phyloP scores from a whole-genome alignment of 1,284 basidiomycete genomes.

The Trametes polyzona region DNA sequence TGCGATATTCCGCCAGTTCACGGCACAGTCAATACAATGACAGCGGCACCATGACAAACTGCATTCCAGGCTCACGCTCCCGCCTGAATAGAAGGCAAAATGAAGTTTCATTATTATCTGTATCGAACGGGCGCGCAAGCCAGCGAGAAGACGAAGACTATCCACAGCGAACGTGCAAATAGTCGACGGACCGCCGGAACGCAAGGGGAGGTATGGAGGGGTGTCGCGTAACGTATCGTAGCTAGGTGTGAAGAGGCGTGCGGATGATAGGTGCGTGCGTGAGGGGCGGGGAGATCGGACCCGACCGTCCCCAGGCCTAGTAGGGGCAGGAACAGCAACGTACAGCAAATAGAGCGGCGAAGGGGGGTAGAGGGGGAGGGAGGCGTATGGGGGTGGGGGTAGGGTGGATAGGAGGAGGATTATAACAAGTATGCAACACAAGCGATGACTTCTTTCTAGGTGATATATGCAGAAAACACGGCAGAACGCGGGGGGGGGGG shows the following conservation, averaged over 20 bases:
- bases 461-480: slow-evolving; percentile 19
- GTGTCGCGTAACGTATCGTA: slow-evolving; percentile 30
- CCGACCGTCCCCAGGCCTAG: too few species aligned
- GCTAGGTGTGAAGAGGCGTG: slow-evolving; percentile 15
- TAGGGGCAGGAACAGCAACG: not conserved
- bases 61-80: too few species aligned
- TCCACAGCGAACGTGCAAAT: slow-evolving; percentile 25
- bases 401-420: not conserved
- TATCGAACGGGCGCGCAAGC: slow-evolving; percentile 7
- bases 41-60: not conserved
- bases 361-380: not conserved
- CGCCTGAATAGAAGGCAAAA: not conserved
- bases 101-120: slow-evolving; percentile 17
- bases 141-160: slow-evolving; percentile 17
- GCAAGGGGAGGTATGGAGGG: slow-evolving; percentile 17
- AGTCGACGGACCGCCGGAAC: slow-evolving; percentile 20
- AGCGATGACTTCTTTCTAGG: slow-evolving; percentile 14
- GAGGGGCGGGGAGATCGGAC: too few species aligned
- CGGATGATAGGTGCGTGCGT: not conserved
- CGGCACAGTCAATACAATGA: not conserved
- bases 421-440: slow-evolving; percentile 18
- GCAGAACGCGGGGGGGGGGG: not conserved
- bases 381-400: not conserved
- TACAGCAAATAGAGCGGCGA: slow-evolving; percentile 2
- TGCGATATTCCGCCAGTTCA: too few species aligned